Evolutionary conservation across 1,284 basidiomycete genomes (phyloP).

Genomic region (Ustilago xerochloae): DNA sequence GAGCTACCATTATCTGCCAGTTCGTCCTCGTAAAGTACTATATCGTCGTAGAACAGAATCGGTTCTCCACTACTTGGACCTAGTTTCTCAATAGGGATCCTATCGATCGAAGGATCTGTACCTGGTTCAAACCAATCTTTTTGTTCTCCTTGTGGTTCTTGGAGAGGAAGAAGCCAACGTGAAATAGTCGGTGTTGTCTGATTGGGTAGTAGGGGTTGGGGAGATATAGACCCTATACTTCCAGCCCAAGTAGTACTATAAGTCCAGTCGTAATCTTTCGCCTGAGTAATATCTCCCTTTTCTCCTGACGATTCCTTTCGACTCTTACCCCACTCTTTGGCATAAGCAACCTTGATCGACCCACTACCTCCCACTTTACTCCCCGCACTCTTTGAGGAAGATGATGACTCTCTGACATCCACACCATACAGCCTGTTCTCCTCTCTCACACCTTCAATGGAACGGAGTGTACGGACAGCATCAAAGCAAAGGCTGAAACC

Average conservation of each 20-base stretch:
- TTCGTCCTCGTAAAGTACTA: conserved; percentile 67
- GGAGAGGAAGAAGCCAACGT: not conserved
- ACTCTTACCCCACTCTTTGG: conserved; percentile 90
- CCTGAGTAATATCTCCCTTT: conserved; percentile 39
- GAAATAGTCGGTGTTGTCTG: not conserved
- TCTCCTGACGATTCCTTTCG: conserved; percentile 61
- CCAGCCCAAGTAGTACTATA: conserved; percentile 91
- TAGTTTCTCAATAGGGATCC: conserved; percentile 64
- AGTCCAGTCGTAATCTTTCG: conserved; percentile 87
- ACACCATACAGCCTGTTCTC: conserved; percentile 76
- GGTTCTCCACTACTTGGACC: conserved; percentile 62
- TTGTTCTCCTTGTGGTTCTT: not conserved
- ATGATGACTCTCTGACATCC: conserved; percentile 31
- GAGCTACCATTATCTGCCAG: conserved; percentile 66
- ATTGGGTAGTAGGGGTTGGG: conserved; percentile 18
- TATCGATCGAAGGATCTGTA: conserved; percentile 55
- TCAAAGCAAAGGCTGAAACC: conserved; percentile 79
- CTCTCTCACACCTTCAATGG: conserved; percentile 74
- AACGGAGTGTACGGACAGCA: conserved; percentile 77
- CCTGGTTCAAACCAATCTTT: conserved; percentile 40
- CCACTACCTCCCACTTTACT: conserved; percentile 16
- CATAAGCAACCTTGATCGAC: conserved; percentile 91
- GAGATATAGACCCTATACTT: conserved; percentile 65
- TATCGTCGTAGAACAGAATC: conserved; percentile 67
- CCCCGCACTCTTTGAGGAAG: not conserved